These are phyloP conservation scores for Alternaria postmessia DNA, from an alignment of 2,329 filamentous ascomycete genomes.

Conservation along the genomic window DNA sequence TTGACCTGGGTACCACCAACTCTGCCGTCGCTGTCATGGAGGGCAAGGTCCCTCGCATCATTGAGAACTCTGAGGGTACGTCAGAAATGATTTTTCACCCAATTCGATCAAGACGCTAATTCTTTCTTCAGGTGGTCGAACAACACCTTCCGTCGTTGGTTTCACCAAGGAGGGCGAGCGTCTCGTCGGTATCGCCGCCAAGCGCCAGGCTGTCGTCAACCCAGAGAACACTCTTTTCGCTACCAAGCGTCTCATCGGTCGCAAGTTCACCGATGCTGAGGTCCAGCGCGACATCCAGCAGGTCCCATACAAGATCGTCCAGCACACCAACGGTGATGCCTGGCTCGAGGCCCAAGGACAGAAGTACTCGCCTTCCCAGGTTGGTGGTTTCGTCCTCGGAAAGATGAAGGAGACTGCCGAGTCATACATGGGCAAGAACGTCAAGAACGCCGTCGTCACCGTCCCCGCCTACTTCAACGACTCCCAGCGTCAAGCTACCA, in stretches of 20 bases:
- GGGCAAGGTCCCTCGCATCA: slow-evolving; percentile 93
- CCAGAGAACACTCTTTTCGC: slow-evolving; percentile 98
- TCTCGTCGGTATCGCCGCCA: slow-evolving; percentile 94
- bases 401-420: slow-evolving; percentile 99
- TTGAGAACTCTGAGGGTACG: slow-evolving; percentile 94
- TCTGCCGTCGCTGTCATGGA: slow-evolving; percentile 98
- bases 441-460: slow-evolving; percentile 97
- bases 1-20: slow-evolving; percentile 98
- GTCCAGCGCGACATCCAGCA: slow-evolving; percentile 97
- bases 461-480: slow-evolving; percentile 99
- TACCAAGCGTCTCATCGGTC: slow-evolving; percentile 97
- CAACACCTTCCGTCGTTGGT: slow-evolving; percentile 92
- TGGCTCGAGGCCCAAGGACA: slow-evolving; percentile 94
- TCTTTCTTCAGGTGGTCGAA: slow-evolving; percentile 72
- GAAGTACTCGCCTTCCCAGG: slow-evolving; percentile 98
- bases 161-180: slow-evolving; percentile 96
- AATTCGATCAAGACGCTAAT: slow-evolving; percentile 19
- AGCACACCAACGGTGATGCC: slow-evolving; percentile 95
- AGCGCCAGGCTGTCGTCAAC: slow-evolving; percentile 98
- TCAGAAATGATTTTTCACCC: slow-evolving; percentile 1
- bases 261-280: slow-evolving; percentile 93
- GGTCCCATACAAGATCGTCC: slow-evolving; percentile 98
- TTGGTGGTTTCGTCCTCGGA: slow-evolving; percentile 93
- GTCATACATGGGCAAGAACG: slow-evolving; percentile 84
- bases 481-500: slow-evolving; percentile 96